A percentile compares a stretch with the other conserved stretches of the same genome.
Evolutionary conservation across 257 asterid genomes (phyloP).

Genomic region (Scutellaria barbata): DNA sequence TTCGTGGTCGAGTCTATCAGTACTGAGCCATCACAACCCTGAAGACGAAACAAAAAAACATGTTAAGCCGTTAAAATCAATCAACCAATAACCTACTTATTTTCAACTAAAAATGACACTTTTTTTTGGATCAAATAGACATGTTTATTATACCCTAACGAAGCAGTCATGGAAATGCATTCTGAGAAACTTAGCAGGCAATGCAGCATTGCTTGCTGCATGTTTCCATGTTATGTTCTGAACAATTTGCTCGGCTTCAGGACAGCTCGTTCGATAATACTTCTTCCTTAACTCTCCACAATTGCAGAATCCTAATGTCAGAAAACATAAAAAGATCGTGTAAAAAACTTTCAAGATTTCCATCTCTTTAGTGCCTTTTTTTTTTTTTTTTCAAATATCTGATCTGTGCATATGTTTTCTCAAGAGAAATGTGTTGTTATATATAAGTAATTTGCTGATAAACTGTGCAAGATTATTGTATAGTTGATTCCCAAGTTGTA

Average conservation of each 20-base stretch:
- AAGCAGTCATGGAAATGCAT: conserved; percentile 64
- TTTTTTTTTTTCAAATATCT: background rate
- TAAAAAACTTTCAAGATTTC: conserved; percentile 3
- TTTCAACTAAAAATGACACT: background rate
- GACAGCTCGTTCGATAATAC: conserved; percentile 44
- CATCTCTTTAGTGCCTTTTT: background rate
- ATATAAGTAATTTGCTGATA: background rate
- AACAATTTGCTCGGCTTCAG: conserved; percentile 46
- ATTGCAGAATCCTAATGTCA: conserved; percentile 33
- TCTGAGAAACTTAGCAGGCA: conserved; percentile 51
- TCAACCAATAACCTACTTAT: too few species aligned
- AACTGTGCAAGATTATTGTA: background rate
- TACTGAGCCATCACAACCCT: conserved; percentile 63
- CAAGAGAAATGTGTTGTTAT: background rate
- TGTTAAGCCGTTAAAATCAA: background rate
- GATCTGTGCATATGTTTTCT: background rate
- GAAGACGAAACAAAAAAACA: background rate
- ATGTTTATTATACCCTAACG: conserved; percentile 43
- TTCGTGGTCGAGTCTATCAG: conserved; percentile 46
- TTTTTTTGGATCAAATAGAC: too few species aligned
- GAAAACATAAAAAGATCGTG: conserved; percentile 22
- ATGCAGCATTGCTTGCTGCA: conserved; percentile 34
- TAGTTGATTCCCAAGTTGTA: conserved; percentile 9
- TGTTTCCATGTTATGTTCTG: conserved; percentile 35
- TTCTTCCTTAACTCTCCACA: conserved; percentile 43